These are phyloP conservation scores for Xylariaceae sp. DNA, from an alignment of 2,329 filamentous ascomycete genomes.

Conservation along the genomic window DNA sequence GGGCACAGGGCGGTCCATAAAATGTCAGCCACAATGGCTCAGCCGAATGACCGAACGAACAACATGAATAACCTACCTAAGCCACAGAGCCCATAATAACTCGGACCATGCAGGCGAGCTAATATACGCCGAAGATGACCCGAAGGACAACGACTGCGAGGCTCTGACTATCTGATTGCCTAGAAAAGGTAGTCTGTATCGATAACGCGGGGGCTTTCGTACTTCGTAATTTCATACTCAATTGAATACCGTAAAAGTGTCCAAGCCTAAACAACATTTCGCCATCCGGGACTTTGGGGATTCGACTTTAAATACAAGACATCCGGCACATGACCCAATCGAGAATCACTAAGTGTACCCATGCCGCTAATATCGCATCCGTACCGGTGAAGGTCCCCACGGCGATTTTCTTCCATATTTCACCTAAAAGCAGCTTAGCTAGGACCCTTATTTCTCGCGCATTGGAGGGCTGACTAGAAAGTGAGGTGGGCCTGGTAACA, in stretches of 20 bases:
- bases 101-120: too few species aligned
- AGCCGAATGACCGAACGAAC: too few species aligned
- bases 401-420: not conserved
- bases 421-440: not conserved
- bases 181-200: not conserved
- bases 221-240: not conserved
- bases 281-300: too few species aligned
- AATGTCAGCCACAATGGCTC: conserved; percentile 5
- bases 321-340: too few species aligned
- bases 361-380: not conserved
- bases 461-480: not conserved
- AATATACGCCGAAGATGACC: too few species aligned
- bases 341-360: too few species aligned
- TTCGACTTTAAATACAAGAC: too few species aligned
- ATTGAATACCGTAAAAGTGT: too few species aligned
- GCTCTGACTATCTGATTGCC: not conserved
- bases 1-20: too few species aligned
- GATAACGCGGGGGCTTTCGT: not conserved
- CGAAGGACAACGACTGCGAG: too few species aligned
- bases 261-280: not conserved
- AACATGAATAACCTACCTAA: too few species aligned
- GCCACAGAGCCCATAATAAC: too few species aligned
- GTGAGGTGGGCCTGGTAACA: conserved; percentile 20
- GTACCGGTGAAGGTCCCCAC: not conserved
- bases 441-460: not conserved